A percentile compares a stretch with the other conserved stretches of the same genome.
Evolutionary conservation across 1,284 basidiomycete genomes (phyloP).

Genomic region (Cutaneotrichosporon spelunceum): DNA sequence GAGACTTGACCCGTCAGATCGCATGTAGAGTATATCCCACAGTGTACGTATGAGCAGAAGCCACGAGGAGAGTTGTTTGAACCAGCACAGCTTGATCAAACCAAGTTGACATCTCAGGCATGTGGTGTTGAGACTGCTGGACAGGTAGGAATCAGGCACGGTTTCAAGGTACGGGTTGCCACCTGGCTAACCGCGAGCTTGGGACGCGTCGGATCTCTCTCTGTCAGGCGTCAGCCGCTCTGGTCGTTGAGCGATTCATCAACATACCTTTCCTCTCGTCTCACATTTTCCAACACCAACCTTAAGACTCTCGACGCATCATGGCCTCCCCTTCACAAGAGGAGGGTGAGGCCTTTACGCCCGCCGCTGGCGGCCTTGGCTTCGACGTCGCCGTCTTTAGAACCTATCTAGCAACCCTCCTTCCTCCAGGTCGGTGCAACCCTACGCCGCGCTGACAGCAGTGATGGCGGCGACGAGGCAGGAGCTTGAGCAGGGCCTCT

Average conservation of each 20-base stretch:
- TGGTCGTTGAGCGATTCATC: background rate
- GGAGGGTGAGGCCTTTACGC: slow-evolving; percentile 30
- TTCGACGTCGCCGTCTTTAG: slow-evolving; percentile 48
- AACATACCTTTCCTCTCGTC: background rate
- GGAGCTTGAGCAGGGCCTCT: slow-evolving; percentile 45
- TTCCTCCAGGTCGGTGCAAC: slow-evolving; percentile 39
- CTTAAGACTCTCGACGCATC: background rate
- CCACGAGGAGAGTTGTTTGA: no score
- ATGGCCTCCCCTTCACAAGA: slow-evolving; percentile 30
- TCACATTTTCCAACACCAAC: background rate
- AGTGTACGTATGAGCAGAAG: no score
- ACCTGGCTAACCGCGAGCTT: no score
- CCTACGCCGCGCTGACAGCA: slow-evolving; percentile 16
- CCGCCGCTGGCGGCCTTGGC: slow-evolving; percentile 25
- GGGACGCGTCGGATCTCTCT: no score
- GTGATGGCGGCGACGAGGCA: slow-evolving; percentile 47
- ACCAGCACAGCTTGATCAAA: no score
- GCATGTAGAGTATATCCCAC: slow-evolving; percentile 18
- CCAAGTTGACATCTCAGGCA: no score
- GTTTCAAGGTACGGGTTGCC: no score
- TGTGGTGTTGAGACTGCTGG: background rate
- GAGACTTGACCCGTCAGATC: slow-evolving; percentile 12
- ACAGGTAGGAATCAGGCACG: no score
- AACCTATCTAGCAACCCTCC: slow-evolving; percentile 39
- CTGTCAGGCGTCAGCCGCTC: background rate